phyloP scores from a whole-genome alignment of 352 stramenopile species.

The Globisporangium nodosum region DNA sequence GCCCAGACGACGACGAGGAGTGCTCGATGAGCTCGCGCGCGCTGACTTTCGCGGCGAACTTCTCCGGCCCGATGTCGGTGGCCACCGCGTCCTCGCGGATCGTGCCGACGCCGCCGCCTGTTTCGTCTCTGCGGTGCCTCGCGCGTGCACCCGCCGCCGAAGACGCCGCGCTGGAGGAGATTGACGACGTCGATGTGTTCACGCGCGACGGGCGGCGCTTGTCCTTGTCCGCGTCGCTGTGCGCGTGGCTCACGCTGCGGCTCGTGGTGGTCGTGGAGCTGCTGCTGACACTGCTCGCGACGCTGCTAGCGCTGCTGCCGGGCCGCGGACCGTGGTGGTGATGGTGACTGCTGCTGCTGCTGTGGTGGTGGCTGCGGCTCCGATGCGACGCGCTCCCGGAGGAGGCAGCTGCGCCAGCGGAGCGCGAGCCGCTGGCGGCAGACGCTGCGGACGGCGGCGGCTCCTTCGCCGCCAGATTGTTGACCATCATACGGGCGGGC shows the following conservation, averaged over 20 bases:
- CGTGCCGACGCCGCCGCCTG: background rate
- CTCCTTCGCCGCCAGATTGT: constrained; percentile 1
- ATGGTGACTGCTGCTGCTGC: background rate
- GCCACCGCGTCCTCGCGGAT: constrained; percentile 9
- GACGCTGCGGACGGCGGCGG: background rate
- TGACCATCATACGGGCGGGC: background rate
- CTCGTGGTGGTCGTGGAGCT: constrained; percentile 10
- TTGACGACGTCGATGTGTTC: constrained; percentile 11
- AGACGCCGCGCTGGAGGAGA: constrained; percentile 4
- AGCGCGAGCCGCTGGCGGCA: background rate
- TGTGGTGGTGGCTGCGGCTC: background rate
- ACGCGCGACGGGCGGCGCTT: constrained; percentile 7
- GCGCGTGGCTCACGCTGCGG: constrained; percentile 5
- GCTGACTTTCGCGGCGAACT: constrained; percentile 36
- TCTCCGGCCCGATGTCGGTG: constrained; percentile 34
- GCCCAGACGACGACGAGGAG: constrained; percentile 40
- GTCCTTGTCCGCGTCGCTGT: constrained; percentile 5
- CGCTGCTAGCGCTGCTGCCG: constrained; percentile 12
- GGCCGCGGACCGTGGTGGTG: background rate
- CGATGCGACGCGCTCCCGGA: constrained; percentile 5
- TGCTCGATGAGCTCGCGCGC: constrained; percentile 19
- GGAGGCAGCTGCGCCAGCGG: too few relatives aligned
- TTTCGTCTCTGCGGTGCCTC: constrained; percentile 1
- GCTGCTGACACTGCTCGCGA: constrained; percentile 12
- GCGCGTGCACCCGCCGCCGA: background rate